Conservation (phyloP, 2,329 filamentous ascomycete genomes). For the Septoria petroselini region DNA sequence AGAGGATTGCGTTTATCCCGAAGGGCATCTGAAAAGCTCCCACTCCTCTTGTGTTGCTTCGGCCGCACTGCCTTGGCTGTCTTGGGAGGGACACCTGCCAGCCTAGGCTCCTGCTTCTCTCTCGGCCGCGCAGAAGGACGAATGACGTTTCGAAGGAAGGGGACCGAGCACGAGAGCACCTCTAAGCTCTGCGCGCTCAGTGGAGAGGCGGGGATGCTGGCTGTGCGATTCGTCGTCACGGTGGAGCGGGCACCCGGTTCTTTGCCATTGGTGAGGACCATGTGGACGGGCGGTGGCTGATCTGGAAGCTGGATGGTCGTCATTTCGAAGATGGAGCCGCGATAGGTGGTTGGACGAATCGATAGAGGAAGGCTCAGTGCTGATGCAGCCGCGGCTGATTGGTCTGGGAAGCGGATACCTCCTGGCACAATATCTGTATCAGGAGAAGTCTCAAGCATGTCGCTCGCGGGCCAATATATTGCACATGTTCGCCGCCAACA, state of each 20-base stretch:
- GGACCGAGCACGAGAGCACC: slow-evolving; percentile 59
- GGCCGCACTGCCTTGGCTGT: slow-evolving; percentile 18
- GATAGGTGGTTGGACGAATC: slow-evolving; percentile 24
- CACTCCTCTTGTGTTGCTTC: slow-evolving; percentile 73
- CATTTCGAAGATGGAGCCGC: slow-evolving; percentile 28
- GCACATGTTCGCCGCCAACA: slow-evolving; percentile 93
- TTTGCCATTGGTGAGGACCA: slow-evolving; percentile 13
- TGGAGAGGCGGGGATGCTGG: slow-evolving; percentile 44
- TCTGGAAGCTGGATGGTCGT: slow-evolving; percentile 26
- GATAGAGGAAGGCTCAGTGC: slow-evolving; percentile 26
- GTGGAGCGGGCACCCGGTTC: slow-evolving; percentile 21
- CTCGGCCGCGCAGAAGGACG: slow-evolving; percentile 23
- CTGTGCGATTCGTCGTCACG: slow-evolving; percentile 25
- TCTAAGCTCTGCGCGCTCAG: slow-evolving; percentile 54
- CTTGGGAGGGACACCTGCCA: slow-evolving; percentile 8
- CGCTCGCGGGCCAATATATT: slow-evolving; percentile 78
- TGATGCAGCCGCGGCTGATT: slow-evolving; percentile 16
- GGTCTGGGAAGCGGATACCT: slow-evolving; percentile 45
- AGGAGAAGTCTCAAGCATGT: slow-evolving; percentile 54
- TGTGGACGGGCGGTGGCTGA: slow-evolving; percentile 9
- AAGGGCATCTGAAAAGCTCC: slow-evolving; percentile 81
- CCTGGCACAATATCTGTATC: slow-evolving; percentile 72
- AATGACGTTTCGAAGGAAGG: slow-evolving; percentile 37
- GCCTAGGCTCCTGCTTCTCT: slow-evolving; percentile 18
- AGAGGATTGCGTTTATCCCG: slow-evolving; percentile 62